Evolutionary conservation across 2,329 filamentous ascomycete species (phyloP).

Genomic region (Calonectria leucothoes): DNA sequence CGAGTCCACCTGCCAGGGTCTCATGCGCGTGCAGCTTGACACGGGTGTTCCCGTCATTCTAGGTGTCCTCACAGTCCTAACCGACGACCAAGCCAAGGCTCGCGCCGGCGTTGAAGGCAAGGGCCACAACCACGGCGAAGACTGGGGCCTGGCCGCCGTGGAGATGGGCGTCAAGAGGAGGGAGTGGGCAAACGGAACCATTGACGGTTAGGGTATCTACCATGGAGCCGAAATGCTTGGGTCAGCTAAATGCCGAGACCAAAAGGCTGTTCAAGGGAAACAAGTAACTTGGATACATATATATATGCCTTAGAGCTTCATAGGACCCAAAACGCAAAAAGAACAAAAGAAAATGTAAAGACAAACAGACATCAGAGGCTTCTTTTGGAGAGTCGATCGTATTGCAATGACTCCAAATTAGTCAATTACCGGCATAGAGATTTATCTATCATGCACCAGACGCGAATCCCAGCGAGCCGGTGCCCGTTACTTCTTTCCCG

Average conservation of each 20-base stretch:
- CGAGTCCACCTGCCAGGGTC: slow-evolving; percentile 87
- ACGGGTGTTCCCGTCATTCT: slow-evolving; percentile 91
- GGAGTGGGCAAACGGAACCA: slow-evolving; percentile 81
- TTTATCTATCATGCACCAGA: slow-evolving; percentile 46
- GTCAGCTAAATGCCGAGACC: slow-evolving; percentile 19
- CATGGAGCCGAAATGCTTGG: not conserved
- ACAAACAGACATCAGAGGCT: slow-evolving; percentile 14
- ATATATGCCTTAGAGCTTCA: slow-evolving; percentile 8
- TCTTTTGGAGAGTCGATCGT: slow-evolving; percentile 12
- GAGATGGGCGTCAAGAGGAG: slow-evolving; percentile 91
- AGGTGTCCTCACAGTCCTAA: slow-evolving; percentile 89
- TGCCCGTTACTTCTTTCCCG: slow-evolving; percentile 41
- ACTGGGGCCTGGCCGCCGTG: slow-evolving; percentile 95
- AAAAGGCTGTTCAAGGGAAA: not conserved
- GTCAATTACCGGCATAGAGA: slow-evolving; percentile 44
- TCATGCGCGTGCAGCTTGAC: slow-evolving; percentile 96
- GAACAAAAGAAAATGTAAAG: not conserved
- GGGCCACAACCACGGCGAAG: slow-evolving; percentile 93
- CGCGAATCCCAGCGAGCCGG: slow-evolving; percentile 37
- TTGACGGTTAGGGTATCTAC: slow-evolving; percentile 53
- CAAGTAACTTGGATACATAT: slow-evolving; percentile 12
- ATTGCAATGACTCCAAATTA: slow-evolving; percentile 39
- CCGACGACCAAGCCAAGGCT: slow-evolving; percentile 86
- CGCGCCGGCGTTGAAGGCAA: slow-evolving; percentile 78
- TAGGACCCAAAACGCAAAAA: slow-evolving; percentile 12